Conservation (phyloP, 1,284 basidiomycete species). For the Abortiporus biennis region DNA sequence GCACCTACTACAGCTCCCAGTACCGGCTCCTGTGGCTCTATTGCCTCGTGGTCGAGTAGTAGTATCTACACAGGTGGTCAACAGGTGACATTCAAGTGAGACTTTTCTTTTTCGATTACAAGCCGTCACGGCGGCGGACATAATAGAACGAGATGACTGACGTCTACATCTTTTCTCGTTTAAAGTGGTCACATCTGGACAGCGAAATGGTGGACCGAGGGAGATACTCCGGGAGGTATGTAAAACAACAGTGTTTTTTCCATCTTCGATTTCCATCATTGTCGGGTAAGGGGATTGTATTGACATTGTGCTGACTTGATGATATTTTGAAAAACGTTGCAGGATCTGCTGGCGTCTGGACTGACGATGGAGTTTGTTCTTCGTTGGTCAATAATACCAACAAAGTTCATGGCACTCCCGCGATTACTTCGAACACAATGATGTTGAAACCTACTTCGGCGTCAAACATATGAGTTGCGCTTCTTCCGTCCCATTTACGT, state of each 20-base stretch:
- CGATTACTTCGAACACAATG: too few relatives aligned
- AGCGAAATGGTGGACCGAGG: slow-evolving; percentile 54
- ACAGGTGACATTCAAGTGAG: slow-evolving; percentile 43
- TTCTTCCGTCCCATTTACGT: slow-evolving; percentile 12
- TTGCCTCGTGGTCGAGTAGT: slow-evolving; percentile 42
- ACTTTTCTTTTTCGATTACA: neutral
- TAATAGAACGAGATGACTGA: too few relatives aligned
- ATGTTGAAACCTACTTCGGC: slow-evolving; percentile 4
- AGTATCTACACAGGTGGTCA: slow-evolving; percentile 43
- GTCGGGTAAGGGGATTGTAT: too few relatives aligned
- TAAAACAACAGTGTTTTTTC: slow-evolving; percentile 2
- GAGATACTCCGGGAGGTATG: slow-evolving; percentile 45
- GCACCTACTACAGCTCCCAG: slow-evolving; percentile 19
- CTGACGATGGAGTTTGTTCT: slow-evolving; percentile 28
- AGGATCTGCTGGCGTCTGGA: slow-evolving; percentile 31
- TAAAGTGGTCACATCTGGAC: slow-evolving; percentile 40
- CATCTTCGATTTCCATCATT: neutral
- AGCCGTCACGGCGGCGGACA: too few relatives aligned
- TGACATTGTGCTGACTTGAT: too few relatives aligned
- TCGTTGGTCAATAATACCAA: too few relatives aligned
- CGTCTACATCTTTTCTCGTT: neutral
- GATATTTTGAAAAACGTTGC: neutral
- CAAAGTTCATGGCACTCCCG: too few relatives aligned
- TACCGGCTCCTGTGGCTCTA: slow-evolving; percentile 38
- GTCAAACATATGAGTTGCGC: slow-evolving; percentile 5